phyloP scores from a whole-genome alignment of 2,329 filamentous ascomycete species.

The Stylonectria norvegica region DNA sequence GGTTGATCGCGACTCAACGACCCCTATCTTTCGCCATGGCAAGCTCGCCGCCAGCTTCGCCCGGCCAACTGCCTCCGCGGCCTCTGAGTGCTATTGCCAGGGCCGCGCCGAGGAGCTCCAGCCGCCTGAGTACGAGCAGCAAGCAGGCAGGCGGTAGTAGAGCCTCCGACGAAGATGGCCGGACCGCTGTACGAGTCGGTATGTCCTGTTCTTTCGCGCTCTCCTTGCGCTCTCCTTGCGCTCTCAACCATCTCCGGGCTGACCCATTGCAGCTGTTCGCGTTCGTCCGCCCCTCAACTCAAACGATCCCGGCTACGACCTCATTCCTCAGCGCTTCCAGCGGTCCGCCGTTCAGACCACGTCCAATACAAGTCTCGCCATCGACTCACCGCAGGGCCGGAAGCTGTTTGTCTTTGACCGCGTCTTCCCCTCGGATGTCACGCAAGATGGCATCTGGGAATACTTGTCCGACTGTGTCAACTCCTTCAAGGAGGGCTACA shows the following conservation, averaged over 20 bases:
- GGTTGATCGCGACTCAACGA: conserved; percentile 10
- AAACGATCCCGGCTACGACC: conserved; percentile 85
- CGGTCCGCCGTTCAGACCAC: conserved; percentile 87
- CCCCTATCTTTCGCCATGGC: conserved; percentile 49
- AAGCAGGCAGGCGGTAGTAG: conserved; percentile 74
- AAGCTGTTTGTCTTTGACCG: conserved; percentile 97
- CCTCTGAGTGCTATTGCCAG: conserved; percentile 80
- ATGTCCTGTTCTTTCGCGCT: conserved; percentile 42
- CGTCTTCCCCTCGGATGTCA: conserved; percentile 79
- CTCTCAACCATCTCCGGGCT: conserved; percentile 2
- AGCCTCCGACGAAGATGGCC: conserved; percentile 83
- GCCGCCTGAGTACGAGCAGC: conserved; percentile 80
- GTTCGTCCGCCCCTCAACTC: conserved; percentile 82
- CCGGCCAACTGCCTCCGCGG: conserved; percentile 55
- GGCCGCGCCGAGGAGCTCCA: conserved; percentile 69
- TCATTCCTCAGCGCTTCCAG: conserved; percentile 94
- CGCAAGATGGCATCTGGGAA: conserved; percentile 89
- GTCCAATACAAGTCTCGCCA: conserved; percentile 76
- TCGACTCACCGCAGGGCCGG: conserved; percentile 87
- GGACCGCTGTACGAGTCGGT: conserved; percentile 96
- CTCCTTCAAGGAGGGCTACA: conserved; percentile 93
- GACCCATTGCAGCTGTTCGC: conserved; percentile 67
- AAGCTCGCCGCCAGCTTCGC: conserved; percentile 68
- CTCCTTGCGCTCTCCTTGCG: neutral
- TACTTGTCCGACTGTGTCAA: conserved; percentile 87